Evolutionary conservation across 2,329 filamentous ascomycete species (phyloP), one percentile per base, ranked within the genome.

Genomic region (Fusarium albosuccineum): DNA sequence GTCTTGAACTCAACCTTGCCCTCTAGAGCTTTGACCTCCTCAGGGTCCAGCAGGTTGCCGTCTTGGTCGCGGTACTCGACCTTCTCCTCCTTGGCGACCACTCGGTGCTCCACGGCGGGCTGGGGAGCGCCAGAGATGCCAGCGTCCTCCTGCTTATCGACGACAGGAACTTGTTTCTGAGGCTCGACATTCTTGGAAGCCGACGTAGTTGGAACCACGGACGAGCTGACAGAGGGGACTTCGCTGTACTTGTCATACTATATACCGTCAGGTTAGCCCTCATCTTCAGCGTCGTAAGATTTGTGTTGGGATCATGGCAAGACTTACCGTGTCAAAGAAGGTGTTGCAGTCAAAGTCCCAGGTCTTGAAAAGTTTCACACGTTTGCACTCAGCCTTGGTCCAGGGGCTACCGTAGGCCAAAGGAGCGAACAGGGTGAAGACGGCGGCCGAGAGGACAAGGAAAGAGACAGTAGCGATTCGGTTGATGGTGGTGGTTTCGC

Each of bases 311-410:
- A 33, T 30, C 7, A 30, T 49, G 54, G 73, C 44, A 40, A 26
- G 10, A 91, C 92, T 92, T 89, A 97, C 94, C 76, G 89, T 89
- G 69, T 90, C 90, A 72, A 91, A 85, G 83, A 99, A 99, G 62
- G 88, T 94, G 79, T 97, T 97, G 87, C 96, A 99, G 80, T 99
- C 96, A 87, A 95, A 99, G 78, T 99, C 96, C 96, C 96, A 99
- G 2, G 89, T 91, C 60, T 86, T 83, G 76, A 98, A 90, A 11
- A 99, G 83, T 84, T 98, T 98, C 64, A 96, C 91, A 58, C 89
- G 89, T 71, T 89, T 90, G 85, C 96, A 99, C 75, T 96, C 91
- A 61, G 86, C 82, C 83, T 93, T 92, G 52, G 95, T 99, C 96
- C 96, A 99, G 52, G 89, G 84, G 77, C 97, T 97, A 64, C 96